Conservation (phyloP, 1,284 basidiomycete species). For the Pterulicium gracile region DNA sequence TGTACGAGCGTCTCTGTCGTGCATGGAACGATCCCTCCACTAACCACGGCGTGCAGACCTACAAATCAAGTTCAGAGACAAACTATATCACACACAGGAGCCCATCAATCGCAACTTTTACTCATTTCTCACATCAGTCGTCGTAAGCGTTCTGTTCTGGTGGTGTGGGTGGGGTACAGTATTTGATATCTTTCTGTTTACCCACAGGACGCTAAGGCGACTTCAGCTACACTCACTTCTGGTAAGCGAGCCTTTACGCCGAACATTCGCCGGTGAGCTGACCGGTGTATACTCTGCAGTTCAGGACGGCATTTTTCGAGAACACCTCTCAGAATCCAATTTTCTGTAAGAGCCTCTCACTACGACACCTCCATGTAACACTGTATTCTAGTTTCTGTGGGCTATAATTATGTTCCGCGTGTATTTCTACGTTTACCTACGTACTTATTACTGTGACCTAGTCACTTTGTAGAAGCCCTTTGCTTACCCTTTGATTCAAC, state of each 20-base stretch:
- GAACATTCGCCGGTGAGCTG: too few relatives aligned
- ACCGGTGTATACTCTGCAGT: too few relatives aligned
- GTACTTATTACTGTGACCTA: too few relatives aligned
- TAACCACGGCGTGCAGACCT: too few relatives aligned
- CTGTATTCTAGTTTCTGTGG: background rate
- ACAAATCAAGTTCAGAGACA: background rate
- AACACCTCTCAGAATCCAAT: background rate
- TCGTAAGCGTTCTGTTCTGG: background rate
- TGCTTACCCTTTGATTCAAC: background rate
- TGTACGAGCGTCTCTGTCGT: constrained; percentile 19
- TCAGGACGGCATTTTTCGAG: background rate
- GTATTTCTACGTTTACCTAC: background rate
- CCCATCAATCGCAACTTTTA: background rate
- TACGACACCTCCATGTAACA: background rate
- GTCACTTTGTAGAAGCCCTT: background rate
- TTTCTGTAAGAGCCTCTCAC: background rate
- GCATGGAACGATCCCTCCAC: too few relatives aligned
- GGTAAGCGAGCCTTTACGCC: background rate
- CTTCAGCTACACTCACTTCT: background rate
- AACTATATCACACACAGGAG: background rate
- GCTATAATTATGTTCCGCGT: background rate
- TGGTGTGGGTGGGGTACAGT: too few relatives aligned
- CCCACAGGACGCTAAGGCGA: background rate
- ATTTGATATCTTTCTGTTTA: background rate
- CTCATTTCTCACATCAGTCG: background rate